A percentile compares a stretch with the other conserved stretches of the same genome.
Conservation (phyloP, 371 early-diverging fungal genomes). For the Parasitella parasitica region DNA sequence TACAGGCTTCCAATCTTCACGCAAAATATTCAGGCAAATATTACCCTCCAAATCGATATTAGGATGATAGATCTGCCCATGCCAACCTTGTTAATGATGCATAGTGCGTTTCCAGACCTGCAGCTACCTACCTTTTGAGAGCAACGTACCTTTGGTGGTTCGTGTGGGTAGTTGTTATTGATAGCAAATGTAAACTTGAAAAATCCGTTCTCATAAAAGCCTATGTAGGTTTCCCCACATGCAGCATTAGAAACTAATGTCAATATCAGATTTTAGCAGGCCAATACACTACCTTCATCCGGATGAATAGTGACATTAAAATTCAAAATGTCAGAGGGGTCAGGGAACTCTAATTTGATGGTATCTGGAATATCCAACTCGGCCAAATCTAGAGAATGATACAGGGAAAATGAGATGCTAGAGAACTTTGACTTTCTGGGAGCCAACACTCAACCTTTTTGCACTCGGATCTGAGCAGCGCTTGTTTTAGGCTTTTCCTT, state of each 20-base stretch:
- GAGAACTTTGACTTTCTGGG: neutral
- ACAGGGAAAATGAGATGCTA: neutral
- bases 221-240: too few relatives aligned
- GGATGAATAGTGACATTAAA: slow-evolving; percentile 85
- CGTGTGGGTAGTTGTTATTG: slow-evolving; percentile 96
- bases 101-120: too few relatives aligned
- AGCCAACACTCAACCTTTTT: slow-evolving; percentile 73
- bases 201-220: slow-evolving; percentile 92
- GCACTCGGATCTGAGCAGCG: slow-evolving; percentile 89
- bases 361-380: slow-evolving; percentile 85
- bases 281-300: slow-evolving; percentile 74
- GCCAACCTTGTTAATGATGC: too few relatives aligned
- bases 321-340: slow-evolving; percentile 81
- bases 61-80: slow-evolving; percentile 91
- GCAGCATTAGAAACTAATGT: too few relatives aligned
- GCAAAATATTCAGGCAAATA: slow-evolving; percentile 98
- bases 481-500: slow-evolving; percentile 83
- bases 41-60: slow-evolving; percentile 98
- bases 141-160: slow-evolving; percentile 97
- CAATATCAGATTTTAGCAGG: too few relatives aligned
- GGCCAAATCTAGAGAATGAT: slow-evolving; percentile 67
- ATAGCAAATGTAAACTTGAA: slow-evolving; percentile 93
- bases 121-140: slow-evolving; percentile 73
- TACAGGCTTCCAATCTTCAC: slow-evolving; percentile 99
- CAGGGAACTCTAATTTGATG: slow-evolving; percentile 77